phyloP scores from a whole-genome alignment of 1,139 yeast genomes.

The Yarrowia galli region DNA sequence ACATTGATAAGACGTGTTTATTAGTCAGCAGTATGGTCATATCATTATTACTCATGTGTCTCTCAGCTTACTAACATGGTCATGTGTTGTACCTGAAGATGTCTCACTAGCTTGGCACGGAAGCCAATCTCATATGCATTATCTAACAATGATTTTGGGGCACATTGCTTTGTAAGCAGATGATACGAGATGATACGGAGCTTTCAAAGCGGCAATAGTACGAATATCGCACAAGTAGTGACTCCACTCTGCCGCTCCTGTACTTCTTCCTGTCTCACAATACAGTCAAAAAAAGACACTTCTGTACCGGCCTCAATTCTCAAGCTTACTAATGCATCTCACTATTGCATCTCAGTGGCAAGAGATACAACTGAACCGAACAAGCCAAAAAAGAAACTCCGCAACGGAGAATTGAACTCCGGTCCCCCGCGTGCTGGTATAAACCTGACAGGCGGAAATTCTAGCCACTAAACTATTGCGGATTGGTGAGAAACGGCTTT shows the following conservation, averaged over 20 bases:
- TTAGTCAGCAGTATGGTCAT: no score
- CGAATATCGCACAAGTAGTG: no score
- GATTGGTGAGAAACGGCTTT: constrained; percentile 10
- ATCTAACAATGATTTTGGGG: background rate
- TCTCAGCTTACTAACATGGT: no score
- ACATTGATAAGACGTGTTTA: no score
- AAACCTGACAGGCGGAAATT: constrained; percentile 32
- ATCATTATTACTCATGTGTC: no score
- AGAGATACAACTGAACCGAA: no score
- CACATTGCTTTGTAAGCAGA: no score
- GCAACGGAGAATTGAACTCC: constrained; percentile 36
- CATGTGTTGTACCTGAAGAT: background rate
- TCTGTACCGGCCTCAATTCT: no score
- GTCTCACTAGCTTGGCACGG: background rate
- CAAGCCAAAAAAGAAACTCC: constrained; percentile 6
- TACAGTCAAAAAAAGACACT: background rate
- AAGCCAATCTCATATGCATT: constrained; percentile 1
- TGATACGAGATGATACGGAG: no score
- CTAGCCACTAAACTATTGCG: constrained; percentile 36
- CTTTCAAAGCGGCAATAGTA: no score
- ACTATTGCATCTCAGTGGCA: background rate
- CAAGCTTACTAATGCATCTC: background rate
- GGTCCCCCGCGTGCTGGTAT: constrained; percentile 34
- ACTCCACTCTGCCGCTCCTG: background rate
- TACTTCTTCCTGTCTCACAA: background rate